phyloP scores from a whole-genome alignment of 192 early-diverging fungal species.

The Diversispora epigaea region DNA sequence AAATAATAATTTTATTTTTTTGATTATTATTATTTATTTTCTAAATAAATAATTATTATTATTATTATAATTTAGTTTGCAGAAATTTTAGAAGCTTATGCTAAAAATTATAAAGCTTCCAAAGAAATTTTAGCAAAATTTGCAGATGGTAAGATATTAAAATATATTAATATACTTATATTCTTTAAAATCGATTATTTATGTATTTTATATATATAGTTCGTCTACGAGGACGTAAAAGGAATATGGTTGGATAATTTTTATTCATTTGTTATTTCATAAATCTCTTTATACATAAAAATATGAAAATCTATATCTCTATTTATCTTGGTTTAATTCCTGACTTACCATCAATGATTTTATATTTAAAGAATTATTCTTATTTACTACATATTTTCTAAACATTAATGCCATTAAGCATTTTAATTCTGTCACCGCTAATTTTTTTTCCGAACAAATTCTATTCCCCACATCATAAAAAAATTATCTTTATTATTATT shows the following conservation, averaged over 20 bases:
- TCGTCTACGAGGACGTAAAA: constrained; percentile 77
- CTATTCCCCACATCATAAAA: no score
- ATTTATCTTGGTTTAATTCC: no score
- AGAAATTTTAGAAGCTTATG: constrained; percentile 69
- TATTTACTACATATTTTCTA: no score
- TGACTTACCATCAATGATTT: no score
- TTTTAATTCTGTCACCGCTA: no score
- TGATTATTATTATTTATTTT: not conserved
- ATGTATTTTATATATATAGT: constrained; percentile 42
- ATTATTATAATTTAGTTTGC: constrained; percentile 57
- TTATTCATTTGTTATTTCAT: not conserved
- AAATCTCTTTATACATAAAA: no score
- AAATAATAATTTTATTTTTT: not conserved
- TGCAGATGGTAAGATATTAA: constrained; percentile 69
- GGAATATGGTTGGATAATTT: constrained; percentile 72
- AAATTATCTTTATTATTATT: no score
- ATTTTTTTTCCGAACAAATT: no score
- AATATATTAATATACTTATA: not conserved
- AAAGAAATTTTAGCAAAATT: constrained; percentile 66
- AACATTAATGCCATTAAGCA: no score
- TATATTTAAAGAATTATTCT: no score
- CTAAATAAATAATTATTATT: not conserved
- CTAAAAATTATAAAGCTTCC: constrained; percentile 51
- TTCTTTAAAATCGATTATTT: not conserved
- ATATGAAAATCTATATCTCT: no score